phyloP scores from a whole-genome alignment of 2,329 filamentous ascomycete genomes.

The Bipolaris gigantea region DNA sequence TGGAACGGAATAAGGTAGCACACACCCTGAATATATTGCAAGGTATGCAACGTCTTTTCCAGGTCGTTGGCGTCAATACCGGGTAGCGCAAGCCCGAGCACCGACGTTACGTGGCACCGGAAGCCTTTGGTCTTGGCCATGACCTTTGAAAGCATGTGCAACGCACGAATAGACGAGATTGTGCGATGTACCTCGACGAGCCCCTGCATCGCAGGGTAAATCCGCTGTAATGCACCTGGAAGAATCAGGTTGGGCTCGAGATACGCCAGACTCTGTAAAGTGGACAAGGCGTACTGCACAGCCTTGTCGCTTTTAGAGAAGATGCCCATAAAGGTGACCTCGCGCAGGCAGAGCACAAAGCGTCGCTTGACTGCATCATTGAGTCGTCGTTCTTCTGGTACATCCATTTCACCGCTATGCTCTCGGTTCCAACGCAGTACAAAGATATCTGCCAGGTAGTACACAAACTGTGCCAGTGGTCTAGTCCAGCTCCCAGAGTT shows the following conservation, averaged over 20 bases:
- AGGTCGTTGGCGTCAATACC: constrained; percentile 98
- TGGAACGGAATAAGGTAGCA: constrained; percentile 95
- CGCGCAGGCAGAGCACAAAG: constrained; percentile 85
- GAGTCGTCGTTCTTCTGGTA: constrained; percentile 77
- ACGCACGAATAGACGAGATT: constrained; percentile 84
- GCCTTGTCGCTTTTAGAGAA: constrained; percentile 94
- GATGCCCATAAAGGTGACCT: constrained; percentile 97
- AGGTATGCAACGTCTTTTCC: constrained; percentile 91
- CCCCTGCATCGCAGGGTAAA: constrained; percentile 95
- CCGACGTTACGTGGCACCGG: constrained; percentile 89
- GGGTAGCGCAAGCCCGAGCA: constrained; percentile 88
- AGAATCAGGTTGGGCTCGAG: constrained; percentile 90
- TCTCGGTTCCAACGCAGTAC: constrained; percentile 98
- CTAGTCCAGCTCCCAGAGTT: constrained; percentile 93
- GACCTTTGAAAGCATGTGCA: constrained; percentile 88
- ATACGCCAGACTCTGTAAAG: constrained; percentile 85
- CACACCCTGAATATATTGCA: constrained; percentile 93
- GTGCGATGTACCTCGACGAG: constrained; percentile 96
- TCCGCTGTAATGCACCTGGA: constrained; percentile 89
- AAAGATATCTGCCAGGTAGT: constrained; percentile 93
- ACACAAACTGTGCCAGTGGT: constrained; percentile 84
- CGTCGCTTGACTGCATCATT: constrained; percentile 80
- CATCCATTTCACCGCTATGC: constrained; percentile 85
- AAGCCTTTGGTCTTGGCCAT: constrained; percentile 96
- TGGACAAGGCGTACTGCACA: constrained; percentile 87